Evolutionary conservation across 345 rosid species (phyloP).

Genomic region (Salix arbutifolia): DNA sequence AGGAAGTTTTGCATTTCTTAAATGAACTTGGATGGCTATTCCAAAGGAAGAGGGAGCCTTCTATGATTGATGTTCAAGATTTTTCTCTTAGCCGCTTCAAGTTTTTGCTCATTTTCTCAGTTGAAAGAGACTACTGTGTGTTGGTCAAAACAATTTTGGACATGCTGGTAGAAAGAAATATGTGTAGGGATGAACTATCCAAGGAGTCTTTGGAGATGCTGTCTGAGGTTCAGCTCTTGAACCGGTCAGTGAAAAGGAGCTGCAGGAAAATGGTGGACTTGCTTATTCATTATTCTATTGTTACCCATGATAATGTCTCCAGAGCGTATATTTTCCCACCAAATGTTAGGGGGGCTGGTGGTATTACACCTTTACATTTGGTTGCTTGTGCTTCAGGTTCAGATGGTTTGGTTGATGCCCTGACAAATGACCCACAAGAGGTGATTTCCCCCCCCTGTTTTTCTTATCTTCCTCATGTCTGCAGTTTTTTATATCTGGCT

Average conservation of each 20-base stretch:
- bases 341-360: conserved; percentile 62
- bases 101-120: conserved; percentile 62
- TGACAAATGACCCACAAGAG: conserved; percentile 85
- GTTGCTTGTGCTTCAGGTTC: conserved; percentile 74
- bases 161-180: conserved; percentile 53
- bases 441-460: conserved; percentile 31
- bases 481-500: neutral
- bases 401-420: conserved; percentile 55
- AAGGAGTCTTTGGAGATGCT: conserved; percentile 51
- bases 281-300: conserved; percentile 47
- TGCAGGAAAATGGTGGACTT: conserved; percentile 61
- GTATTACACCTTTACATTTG: conserved; percentile 78
- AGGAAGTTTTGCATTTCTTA: conserved; percentile 63
- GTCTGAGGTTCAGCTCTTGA: conserved; percentile 62
- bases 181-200: conserved; percentile 35
- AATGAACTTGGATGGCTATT: conserved; percentile 97
- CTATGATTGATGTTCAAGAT: conserved; percentile 28
- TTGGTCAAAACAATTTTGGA: conserved; percentile 57
- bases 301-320: conserved; percentile 16
- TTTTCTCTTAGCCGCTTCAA: conserved; percentile 63
- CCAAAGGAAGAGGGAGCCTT: conserved; percentile 45
- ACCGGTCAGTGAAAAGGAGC: conserved; percentile 70
- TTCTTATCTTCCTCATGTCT: neutral
- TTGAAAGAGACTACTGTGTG: conserved; percentile 68
- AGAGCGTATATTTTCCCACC: conserved; percentile 56